A percentile compares a stretch with the other conserved stretches of the same genome.
Evolutionary conservation across 495 filamentous ascomycete species (phyloP).

Genomic region (Lophiostoma macrostomum): DNA sequence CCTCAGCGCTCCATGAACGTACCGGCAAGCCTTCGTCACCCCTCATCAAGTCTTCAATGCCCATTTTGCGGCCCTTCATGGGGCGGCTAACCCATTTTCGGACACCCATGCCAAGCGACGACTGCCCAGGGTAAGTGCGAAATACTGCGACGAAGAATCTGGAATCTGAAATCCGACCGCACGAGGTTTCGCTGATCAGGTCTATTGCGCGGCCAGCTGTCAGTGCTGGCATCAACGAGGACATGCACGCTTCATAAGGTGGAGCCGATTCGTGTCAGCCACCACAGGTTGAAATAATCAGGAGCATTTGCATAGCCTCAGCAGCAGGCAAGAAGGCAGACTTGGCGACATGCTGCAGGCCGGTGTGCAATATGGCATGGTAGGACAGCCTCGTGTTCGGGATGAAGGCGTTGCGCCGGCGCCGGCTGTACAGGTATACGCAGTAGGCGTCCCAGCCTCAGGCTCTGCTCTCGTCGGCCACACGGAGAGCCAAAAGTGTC

Average conservation of each 20-base stretch:
- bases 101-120: conserved; percentile 19
- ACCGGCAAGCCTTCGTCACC: conserved; percentile 26
- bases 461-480: too few relatives aligned
- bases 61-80: conserved; percentile 17
- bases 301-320: not conserved
- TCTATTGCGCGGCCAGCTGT: not conserved
- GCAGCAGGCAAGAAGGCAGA: not conserved
- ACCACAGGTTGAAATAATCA: conserved; percentile 6
- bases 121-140: not conserved
- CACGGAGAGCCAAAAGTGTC: too few relatives aligned
- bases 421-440: too few relatives aligned
- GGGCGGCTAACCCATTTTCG: conserved; percentile 25
- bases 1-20: not conserved
- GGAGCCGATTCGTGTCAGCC: conserved; percentile 2
- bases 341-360: not conserved
- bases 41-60: conserved; percentile 19
- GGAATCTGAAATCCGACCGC: too few relatives aligned
- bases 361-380: conserved; percentile 14
- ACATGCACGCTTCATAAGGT: conserved; percentile 5
- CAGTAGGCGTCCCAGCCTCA: too few relatives aligned
- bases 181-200: not conserved
- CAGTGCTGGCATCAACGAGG: not conserved
- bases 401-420: too few relatives aligned
- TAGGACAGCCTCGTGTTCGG: conserved; percentile 6
- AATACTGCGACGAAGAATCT: not conserved